Percentiles rank a stretch among this genome's conserved stretches.
These are phyloP conservation scores for Aechmea fasciata DNA, from an alignment of 176 grass and related monocot species.

Conservation along the genomic window DNA sequence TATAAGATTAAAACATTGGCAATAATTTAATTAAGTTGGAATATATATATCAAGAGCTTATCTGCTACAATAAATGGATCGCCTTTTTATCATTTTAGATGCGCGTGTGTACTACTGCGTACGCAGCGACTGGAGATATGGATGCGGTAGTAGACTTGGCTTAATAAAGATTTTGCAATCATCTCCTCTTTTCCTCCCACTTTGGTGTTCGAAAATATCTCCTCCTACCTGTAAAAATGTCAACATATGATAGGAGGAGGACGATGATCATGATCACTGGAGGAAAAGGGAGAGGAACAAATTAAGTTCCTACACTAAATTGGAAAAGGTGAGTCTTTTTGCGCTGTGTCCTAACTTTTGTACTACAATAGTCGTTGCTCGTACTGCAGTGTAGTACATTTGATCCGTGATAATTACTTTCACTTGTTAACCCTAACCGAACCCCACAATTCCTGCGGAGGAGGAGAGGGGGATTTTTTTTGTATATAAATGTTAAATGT, in stretches of 20 bases:
- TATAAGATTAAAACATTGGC: too few species aligned
- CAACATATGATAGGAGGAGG: not conserved
- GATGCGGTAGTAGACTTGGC: not conserved
- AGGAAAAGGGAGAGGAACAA: slow-evolving; percentile 4
- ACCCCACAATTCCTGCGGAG: not conserved
- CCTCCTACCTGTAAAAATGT: too few species aligned
- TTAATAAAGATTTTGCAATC: slow-evolving; percentile 21
- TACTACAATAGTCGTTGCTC: slow-evolving; percentile 15
- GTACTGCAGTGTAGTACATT: slow-evolving; percentile 13
- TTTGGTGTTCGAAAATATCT: not conserved
- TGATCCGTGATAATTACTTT: not conserved
- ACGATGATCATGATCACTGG: too few species aligned
- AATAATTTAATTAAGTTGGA: too few species aligned
- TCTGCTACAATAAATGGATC: too few species aligned
- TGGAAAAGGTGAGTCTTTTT: not conserved
- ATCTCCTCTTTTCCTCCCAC: slow-evolving; percentile 1
- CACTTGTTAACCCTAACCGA: not conserved
- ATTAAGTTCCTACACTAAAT: slow-evolving; percentile 1
- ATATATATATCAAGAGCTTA: too few species aligned
- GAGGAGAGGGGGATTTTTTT: not conserved
- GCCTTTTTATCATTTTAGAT: too few species aligned
- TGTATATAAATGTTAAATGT: not conserved
- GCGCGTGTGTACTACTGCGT: too few species aligned
- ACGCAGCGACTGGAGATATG: not conserved
- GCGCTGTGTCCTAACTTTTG: not conserved